These are phyloP conservation scores for Radiomyces spectabilis DNA, from an alignment of 192 early-diverging fungal genomes.

Conservation along the genomic window DNA sequence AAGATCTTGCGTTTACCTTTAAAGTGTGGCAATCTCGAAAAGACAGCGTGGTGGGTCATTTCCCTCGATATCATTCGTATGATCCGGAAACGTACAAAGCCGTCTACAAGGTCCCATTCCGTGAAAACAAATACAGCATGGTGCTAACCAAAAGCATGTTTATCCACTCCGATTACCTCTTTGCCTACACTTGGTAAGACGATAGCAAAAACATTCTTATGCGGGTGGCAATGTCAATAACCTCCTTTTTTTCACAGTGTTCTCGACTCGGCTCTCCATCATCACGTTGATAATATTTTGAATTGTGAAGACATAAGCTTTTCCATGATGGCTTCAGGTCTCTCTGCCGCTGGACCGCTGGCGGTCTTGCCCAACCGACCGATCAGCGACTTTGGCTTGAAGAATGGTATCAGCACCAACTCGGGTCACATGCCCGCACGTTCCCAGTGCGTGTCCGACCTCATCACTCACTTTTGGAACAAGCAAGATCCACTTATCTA, in stretches of 20 bases:
- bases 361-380: conserved; percentile 1
- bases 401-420: conserved; percentile 13
- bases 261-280: conserved; percentile 12
- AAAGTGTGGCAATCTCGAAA: conserved; percentile 15
- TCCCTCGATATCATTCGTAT: conserved; percentile 20
- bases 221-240: neutral
- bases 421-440: conserved; percentile 15
- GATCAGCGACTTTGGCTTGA: conserved; percentile 17
- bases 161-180: conserved; percentile 18
- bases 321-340: conserved; percentile 18
- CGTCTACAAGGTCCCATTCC: conserved; percentile 7
- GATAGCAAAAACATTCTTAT: neutral
- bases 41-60: conserved; percentile 20
- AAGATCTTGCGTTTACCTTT: conserved; percentile 22
- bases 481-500: conserved; percentile 6
- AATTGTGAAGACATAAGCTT: conserved; percentile 30
- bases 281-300: conserved; percentile 9
- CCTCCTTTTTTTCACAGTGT: neutral
- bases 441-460: conserved; percentile 4
- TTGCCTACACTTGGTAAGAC: conserved; percentile 25
- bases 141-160: conserved; percentile 29
- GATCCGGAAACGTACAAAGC: neutral
- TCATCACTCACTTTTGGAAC: conserved; percentile 10
- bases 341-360: conserved; percentile 9
- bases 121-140: conserved; percentile 5